phyloP scores from a whole-genome alignment of 768 basidiomycete species.

The Amanita subjunquillea region DNA sequence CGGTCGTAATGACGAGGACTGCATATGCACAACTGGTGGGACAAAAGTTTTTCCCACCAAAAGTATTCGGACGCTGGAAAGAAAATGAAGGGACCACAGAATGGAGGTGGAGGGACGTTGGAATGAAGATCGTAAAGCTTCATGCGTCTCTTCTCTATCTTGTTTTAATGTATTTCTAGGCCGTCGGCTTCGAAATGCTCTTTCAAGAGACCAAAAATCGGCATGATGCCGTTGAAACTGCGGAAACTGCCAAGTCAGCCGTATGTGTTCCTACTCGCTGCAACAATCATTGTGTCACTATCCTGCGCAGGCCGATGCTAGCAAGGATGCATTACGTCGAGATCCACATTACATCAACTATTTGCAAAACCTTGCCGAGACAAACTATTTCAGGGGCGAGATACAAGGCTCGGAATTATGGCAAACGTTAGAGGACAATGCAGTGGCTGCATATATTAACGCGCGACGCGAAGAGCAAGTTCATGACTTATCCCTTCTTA shows the following conservation, averaged over 20 bases:
- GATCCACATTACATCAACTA: conserved; percentile 65
- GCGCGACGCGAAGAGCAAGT: conserved; percentile 60
- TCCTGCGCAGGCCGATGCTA: conserved; percentile 42
- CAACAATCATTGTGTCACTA: conserved; percentile 1
- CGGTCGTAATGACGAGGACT: conserved; percentile 75
- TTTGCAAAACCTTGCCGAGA: conserved; percentile 49
- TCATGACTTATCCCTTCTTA: neutral
- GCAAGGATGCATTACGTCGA: conserved; percentile 56
- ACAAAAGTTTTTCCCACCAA: conserved; percentile 89
- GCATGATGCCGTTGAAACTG: conserved; percentile 23
- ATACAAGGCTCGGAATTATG: conserved; percentile 69
- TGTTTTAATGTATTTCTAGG: conserved; percentile 26
- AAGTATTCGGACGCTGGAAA: conserved; percentile 69
- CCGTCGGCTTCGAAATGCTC: conserved; percentile 95
- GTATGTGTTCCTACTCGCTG: conserved; percentile 23
- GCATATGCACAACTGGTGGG: conserved; percentile 90
- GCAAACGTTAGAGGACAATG: conserved; percentile 64
- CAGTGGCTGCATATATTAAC: conserved; percentile 54
- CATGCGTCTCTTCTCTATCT: conserved; percentile 1
- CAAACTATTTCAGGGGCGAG: conserved; percentile 74
- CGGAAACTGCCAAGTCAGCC: conserved; percentile 32
- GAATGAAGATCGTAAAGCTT: conserved; percentile 79
- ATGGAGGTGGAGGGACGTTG: conserved; percentile 74
- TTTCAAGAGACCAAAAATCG: conserved; percentile 76
- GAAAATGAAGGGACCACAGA: conserved; percentile 55